A percentile compares a stretch with the other conserved stretches of the same genome.
phyloP scores from a whole-genome alignment of 345 rosid species.

The Leavenworthia alabamica region DNA sequence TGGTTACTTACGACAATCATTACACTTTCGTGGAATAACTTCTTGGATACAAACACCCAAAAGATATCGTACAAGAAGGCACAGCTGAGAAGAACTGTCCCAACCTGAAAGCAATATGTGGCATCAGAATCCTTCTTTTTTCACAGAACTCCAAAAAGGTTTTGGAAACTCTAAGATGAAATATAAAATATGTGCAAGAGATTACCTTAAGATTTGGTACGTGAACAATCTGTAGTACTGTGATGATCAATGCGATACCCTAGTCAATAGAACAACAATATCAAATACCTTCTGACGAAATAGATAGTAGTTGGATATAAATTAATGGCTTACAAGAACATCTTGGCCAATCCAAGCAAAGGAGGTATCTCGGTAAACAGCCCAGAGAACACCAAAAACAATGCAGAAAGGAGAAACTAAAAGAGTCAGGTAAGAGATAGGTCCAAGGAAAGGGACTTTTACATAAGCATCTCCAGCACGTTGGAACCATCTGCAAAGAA shows the following conservation, averaged over 20 bases:
- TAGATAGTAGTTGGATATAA: background rate
- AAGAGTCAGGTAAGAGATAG: slow-evolving; percentile 76
- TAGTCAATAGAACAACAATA: slow-evolving; percentile 29
- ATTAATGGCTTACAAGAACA: slow-evolving; percentile 58
- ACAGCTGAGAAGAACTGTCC: slow-evolving; percentile 92
- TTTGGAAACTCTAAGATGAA: background rate
- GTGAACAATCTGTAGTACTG: slow-evolving; percentile 90
- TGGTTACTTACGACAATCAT: slow-evolving; percentile 88
- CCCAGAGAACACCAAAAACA: slow-evolving; percentile 88
- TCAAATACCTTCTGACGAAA: slow-evolving; percentile 1
- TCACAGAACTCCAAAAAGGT: background rate
- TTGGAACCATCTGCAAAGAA: slow-evolving; percentile 66
- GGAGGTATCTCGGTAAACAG: slow-evolving; percentile 50
- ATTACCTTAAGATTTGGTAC: slow-evolving; percentile 95
- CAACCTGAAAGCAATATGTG: slow-evolving; percentile 54
- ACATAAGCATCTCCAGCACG: slow-evolving; percentile 53
- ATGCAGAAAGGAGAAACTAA: slow-evolving; percentile 91
- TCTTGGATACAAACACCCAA: slow-evolving; percentile 97
- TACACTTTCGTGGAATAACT: slow-evolving; percentile 90
- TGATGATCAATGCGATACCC: slow-evolving; percentile 94
- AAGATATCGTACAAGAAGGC: slow-evolving; percentile 96
- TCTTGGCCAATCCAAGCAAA: slow-evolving; percentile 99
- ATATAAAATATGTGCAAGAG: background rate
- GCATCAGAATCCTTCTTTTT: background rate
- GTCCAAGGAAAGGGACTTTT: slow-evolving; percentile 86